These are phyloP conservation scores for Elsinoe batatas DNA, from an alignment of 2,329 filamentous ascomycete species.

Conservation along the genomic window DNA sequence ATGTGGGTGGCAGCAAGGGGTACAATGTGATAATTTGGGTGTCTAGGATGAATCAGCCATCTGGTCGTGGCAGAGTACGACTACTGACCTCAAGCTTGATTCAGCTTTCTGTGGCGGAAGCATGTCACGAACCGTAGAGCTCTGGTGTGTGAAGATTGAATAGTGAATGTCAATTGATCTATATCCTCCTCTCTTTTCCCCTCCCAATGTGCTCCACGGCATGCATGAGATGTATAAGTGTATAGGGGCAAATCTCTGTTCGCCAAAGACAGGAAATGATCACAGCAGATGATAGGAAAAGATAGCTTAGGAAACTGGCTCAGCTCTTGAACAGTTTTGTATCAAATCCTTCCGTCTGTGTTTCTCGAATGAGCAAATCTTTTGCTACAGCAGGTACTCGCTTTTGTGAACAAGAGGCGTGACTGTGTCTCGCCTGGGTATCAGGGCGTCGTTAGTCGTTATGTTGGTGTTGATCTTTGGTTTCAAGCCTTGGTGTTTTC, in stretches of 20 bases:
- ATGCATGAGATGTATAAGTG: not conserved
- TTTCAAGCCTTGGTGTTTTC: constrained; percentile 17
- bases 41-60: not conserved
- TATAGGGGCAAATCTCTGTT: not conserved
- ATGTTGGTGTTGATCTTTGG: not conserved
- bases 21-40: not conserved
- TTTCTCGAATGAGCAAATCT: not conserved
- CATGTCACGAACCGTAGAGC: too few relatives aligned
- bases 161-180: not conserved
- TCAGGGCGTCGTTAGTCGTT: constrained; percentile 6
- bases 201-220: not conserved
- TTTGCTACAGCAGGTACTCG: not conserved
- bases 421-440: constrained; percentile 3
- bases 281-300: not conserved
- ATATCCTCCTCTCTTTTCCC: not conserved
- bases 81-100: not conserved
- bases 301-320: not conserved
- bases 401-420: not conserved
- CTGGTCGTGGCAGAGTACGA: not conserved
- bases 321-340: constrained; percentile 9
- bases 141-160: not conserved
- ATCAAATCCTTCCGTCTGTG: constrained; percentile 1
- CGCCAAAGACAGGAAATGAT: not conserved
- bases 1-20: not conserved
- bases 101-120: too few relatives aligned